phyloP scores from a whole-genome alignment of 1,284 basidiomycete species.

The Moniliophthora roreri region DNA sequence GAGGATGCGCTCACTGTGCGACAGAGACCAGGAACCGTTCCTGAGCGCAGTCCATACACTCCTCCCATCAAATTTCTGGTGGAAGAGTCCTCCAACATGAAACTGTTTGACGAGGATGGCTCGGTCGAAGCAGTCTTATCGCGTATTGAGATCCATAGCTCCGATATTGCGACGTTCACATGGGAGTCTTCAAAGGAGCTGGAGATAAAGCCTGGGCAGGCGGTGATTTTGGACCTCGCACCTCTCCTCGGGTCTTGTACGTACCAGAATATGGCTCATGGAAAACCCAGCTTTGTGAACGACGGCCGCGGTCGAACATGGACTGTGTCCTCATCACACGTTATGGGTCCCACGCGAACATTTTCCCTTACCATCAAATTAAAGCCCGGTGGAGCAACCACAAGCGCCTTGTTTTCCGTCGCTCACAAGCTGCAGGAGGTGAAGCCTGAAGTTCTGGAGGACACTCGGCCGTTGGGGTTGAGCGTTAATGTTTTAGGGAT shows the following conservation, averaged over 20 bases:
- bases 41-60: constrained; percentile 52
- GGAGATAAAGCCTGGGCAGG: constrained; percentile 49
- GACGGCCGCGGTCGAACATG: constrained; percentile 68
- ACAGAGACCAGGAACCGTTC: constrained; percentile 33
- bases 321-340: constrained; percentile 49
- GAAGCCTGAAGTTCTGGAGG: constrained; percentile 37
- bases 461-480: constrained; percentile 35
- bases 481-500: constrained; percentile 36
- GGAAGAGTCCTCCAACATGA: constrained; percentile 37
- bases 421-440: constrained; percentile 37
- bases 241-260: constrained; percentile 44
- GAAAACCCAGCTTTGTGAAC: constrained; percentile 49
- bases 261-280: constrained; percentile 51
- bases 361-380: constrained; percentile 52
- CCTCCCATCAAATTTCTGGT: constrained; percentile 55
- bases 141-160: constrained; percentile 41
- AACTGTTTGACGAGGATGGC: constrained; percentile 25
- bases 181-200: constrained; percentile 40
- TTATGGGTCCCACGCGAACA: constrained; percentile 16
- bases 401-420: constrained; percentile 50
- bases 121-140: constrained; percentile 34
- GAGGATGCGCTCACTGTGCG: constrained; percentile 55
- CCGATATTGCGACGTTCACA: constrained; percentile 53
- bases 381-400: constrained; percentile 52
- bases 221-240: constrained; percentile 53